Base-by-base conservation (phyloP, 1,284 basidiomycete species). In the Sparassis latifolia region DNA sequence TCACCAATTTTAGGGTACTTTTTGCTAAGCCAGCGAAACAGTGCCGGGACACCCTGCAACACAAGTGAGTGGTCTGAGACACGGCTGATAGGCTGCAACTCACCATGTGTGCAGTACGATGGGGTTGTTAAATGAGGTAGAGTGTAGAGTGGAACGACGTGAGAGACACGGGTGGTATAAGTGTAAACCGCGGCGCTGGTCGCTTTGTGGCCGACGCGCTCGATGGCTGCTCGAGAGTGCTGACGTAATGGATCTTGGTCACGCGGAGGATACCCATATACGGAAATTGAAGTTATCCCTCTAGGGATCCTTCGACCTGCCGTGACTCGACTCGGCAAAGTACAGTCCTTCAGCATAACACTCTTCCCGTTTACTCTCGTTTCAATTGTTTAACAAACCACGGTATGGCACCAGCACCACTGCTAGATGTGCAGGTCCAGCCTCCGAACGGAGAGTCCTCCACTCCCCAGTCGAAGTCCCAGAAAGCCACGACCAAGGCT, bases 1-100 rank as follows among this genome's bases (percentile, higher is more conserved):
- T 52, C 52, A 88, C 91, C 81, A 64, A 95, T 97, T 78, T 92
- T 97, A 47, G 94, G 92, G 66, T 97, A 97, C 71, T 96, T 97
- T 76, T 88, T 94, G 66, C 92, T 94, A 54, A 96, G 77, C 92
- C 92, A 96, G 66, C 92, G 83, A 73, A 96, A 93, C 56, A 96
- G 79, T 52, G 92, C 93, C 52, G 92, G 92, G 57, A 96, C 92
- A 84, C 92, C 92, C 92, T 94, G 53, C 31, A 45, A 42, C 39
- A 38, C 30, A 4, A 29, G 42, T 55, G 5, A 57, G 49, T 20
- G 38, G 6, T 39, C 40, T 42, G 9, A 42, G 28, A 28, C 9
- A 42, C 35, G 40, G 6, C 28, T 12, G 40, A 12, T 5, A 42
- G 40, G 35, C n/a, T 27, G 27, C 27, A 10, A 45, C 52, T 35